Evolutionary conservation across 2,329 filamentous ascomycete genomes (phyloP), one percentile per base, ranked within the genome.

Genomic region (Neonectria faginata): DNA sequence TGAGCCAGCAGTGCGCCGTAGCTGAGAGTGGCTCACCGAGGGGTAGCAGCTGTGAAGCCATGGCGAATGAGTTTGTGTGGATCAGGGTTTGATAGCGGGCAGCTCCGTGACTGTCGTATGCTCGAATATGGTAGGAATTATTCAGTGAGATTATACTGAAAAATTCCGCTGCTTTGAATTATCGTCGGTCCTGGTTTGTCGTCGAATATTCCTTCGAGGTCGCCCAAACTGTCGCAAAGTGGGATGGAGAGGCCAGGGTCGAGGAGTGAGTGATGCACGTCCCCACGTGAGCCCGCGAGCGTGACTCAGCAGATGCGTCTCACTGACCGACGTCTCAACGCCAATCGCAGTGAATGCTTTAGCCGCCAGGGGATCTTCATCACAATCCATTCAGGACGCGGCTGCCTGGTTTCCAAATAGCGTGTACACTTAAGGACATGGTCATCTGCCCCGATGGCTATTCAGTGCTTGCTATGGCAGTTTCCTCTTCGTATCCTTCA

Each of bases 21-120:
- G n/a, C 47, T 25, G 39, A 22, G 41, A 55, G 48, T 33, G 53
- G 33, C 80, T 73, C 79, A 92, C 90, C 90, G 72, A 92, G 82
- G 59, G 91, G 91, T 59, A 93, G 85, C 60, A 93, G 86, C 80
- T 92, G 91, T 62, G 91, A 91, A 48, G 91, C 86, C 91, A 93
- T 92, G 61, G 69, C 78, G 72, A 25, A 64, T 55, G 60, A 54
- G 47, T 56, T 45, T 65, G 50, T 64, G 66, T 50, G 59, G 55
- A 48, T 63, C 41, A 27, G 51, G 14, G 8, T 31, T 50, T 55
- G 44, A 45, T 22, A 50, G 10, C 48, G 12, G 56, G 27, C 14
- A 31, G 41, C 22, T 25, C 50, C 42, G 18, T 42, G 16, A 29
- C 11, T 31, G 27, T 31, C 3, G 33, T 47, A 33, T 14, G 42